Evolutionary conservation across 2,329 filamentous ascomycete species (phyloP), one percentile per base, ranked within the genome.

Genomic region (Xylariaceae sp.): DNA sequence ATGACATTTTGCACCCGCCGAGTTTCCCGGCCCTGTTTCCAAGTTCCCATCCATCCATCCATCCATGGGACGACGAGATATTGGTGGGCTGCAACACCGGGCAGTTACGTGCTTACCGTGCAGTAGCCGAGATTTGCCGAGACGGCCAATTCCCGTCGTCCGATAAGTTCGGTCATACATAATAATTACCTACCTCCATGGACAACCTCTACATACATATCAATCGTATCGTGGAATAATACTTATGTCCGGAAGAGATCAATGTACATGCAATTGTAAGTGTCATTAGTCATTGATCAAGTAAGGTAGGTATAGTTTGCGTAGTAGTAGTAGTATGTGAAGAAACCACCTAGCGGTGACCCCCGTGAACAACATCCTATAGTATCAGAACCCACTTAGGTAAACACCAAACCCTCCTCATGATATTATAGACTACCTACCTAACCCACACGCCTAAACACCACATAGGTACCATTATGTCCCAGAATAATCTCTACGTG

Each of bases 51-150:
- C n/a, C n/a, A n/a, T n/a, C n/a, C n/a, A n/a, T n/a, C n/a, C n/a
- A n/a, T n/a, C n/a, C n/a, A n/a, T n/a, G n/a, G n/a, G n/a, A n/a
- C n/a, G n/a, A n/a, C n/a, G n/a, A n/a, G n/a, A n/a, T n/a, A n/a
- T n/a, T n/a, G n/a, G n/a, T n/a, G n/a, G n/a, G n/a, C n/a, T n/a
- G n/a, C n/a, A n/a, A n/a, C n/a, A n/a, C n/a, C n/a, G n/a, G n/a
- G n/a, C n/a, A n/a, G n/a, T n/a, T n/a, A n/a, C n/a, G n/a, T n/a
- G n/a, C n/a, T 46, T 45, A 48, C 19, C 32, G 46, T 19, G 19
- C 40, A 48, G 46, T 48, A 48, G 46, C 46, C 46, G 46, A 48
- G 46, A 40, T 48, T 48, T 48, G 46, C 46, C 46, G 46, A 48
- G 12, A 21, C 29, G 46, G 12, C 29, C 18, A n/a, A 37, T 23